Evolutionary conservation across 495 filamentous ascomycete genomes (phyloP), one percentile per base, ranked within the genome.

Genomic region (Daldinia concentrica): DNA sequence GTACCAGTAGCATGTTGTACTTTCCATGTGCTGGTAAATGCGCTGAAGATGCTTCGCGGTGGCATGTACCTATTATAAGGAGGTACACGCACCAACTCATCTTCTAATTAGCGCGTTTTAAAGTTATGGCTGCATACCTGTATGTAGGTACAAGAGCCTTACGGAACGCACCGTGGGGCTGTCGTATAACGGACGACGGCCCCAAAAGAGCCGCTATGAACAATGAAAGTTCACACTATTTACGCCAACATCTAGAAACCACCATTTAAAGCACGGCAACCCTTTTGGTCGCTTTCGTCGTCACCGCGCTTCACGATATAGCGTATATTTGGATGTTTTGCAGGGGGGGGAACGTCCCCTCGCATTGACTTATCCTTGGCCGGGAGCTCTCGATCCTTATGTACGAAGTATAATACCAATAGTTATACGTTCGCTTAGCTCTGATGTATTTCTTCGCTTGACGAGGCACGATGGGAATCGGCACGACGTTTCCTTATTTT

Each of bases 401-500:
- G 34, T 50, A 37, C 50, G 8, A 19, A 30, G 2, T 17, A 45
- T 17, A 27, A 58, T 50, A 45, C 45, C 19, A 65, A 43, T 36
- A n/a, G n/a, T n/a, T n/a, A 29, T 1, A 54, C 45, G n/a, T 39
- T 60, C 36, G 17, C 54, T 58, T 52, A 29, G 56, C 52, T 52
- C 43, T 6, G 41, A 66, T 67, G 60, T 17, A 62, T 51, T 43
- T 58, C 34, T 29, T 32, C 14, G 24, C 60, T 66, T 66, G 50
- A 58, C 61, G 45, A 62, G 59, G 56, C 70, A 77, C 55, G 41
- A 77, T 72, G 75, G 67, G 61, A 71, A 63, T 56, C 62, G 45
- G 65, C 62, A 69, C 36, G 36, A 57, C 64, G 12, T 52, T 65
- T 55, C 52, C 51, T 34, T 52, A 58, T 59, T 57, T 69, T 66